Evolutionary conservation across 2,329 filamentous ascomycete genomes (phyloP).

Genomic region (Phyllosticta citribraziliensis): DNA sequence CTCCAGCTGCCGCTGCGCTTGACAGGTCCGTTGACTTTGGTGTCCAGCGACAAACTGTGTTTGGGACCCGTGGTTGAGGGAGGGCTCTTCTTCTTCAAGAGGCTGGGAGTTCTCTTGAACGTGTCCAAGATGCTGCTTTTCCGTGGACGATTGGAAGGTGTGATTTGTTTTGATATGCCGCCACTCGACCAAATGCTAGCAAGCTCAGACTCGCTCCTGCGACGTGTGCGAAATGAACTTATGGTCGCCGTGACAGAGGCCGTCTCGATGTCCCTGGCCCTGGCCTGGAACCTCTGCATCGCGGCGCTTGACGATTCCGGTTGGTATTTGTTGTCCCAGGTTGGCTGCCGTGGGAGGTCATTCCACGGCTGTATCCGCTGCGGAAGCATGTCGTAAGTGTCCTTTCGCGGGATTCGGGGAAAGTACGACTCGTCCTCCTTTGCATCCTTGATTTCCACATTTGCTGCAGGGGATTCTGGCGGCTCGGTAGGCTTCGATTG

Average conservation of each 20-base stretch:
- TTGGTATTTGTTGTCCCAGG: constrained; percentile 30
- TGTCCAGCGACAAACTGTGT: not conserved
- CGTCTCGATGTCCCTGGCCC: constrained; percentile 43
- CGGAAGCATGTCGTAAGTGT: not conserved
- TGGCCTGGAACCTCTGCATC: constrained; percentile 42
- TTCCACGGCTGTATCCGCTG: constrained; percentile 37
- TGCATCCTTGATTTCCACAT: not conserved
- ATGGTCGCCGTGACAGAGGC: constrained; percentile 55
- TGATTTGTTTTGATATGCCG: constrained; percentile 42
- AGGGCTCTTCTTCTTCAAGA: constrained; percentile 25
- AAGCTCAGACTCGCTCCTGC: constrained; percentile 53
- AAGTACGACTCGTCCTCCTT: constrained; percentile 21
- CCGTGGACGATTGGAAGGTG: constrained; percentile 26
- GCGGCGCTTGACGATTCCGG: constrained; percentile 45
- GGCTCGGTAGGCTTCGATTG: not conserved
- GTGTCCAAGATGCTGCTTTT: constrained; percentile 46
- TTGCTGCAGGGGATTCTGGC: constrained; percentile 27
- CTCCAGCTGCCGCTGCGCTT: constrained; percentile 34
- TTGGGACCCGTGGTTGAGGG: not conserved
- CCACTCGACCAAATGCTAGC: constrained; percentile 52
- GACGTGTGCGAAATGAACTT: constrained; percentile 50
- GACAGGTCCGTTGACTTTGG: not conserved
- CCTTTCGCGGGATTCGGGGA: constrained; percentile 10
- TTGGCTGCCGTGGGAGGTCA: constrained; percentile 31
- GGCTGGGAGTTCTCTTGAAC: constrained; percentile 32